Conservation (phyloP, 306 rosid species). For the Pterocarpus santalinus region DNA sequence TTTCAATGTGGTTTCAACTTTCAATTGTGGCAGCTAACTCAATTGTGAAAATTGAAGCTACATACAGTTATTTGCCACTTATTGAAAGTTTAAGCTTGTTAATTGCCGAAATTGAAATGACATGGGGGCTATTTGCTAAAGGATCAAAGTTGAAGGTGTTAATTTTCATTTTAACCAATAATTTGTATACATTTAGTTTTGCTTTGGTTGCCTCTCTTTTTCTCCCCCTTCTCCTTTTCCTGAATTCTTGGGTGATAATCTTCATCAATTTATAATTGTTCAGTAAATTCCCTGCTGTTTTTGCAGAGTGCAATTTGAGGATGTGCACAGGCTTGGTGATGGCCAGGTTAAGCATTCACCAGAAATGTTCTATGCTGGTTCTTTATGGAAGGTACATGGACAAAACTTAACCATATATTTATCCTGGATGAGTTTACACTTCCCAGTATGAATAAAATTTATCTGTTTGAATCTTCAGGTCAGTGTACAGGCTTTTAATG, state of each 20-base stretch:
- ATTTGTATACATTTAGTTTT: constrained; percentile 15
- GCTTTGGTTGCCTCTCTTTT: constrained; percentile 22
- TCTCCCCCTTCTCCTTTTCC: background rate
- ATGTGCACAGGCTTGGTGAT: constrained; percentile 97
- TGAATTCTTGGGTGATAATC: constrained; percentile 37
- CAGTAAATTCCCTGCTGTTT: constrained; percentile 47
- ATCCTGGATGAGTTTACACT: constrained; percentile 37
- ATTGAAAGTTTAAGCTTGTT: background rate
- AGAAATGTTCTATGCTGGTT: constrained; percentile 95
- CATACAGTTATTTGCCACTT: background rate
- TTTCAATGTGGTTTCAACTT: background rate
- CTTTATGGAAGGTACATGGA: constrained; percentile 90
- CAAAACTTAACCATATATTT: constrained; percentile 39
- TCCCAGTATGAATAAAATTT: constrained; percentile 43
- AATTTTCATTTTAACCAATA: constrained; percentile 2
- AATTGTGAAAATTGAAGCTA: background rate
- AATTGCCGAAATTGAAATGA: background rate
- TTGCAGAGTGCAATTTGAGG: constrained; percentile 93
- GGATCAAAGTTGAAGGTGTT: background rate
- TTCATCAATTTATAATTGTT: constrained; percentile 31
- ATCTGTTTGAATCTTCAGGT: constrained; percentile 67
- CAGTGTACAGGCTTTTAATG: constrained; percentile 95
- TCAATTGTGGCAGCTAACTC: background rate
- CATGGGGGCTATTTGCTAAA: background rate
- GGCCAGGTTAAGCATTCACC: constrained; percentile 98